These are phyloP conservation scores for Musa troglodytarum DNA, from an alignment of 176 grass and related monocot species.

Conservation along the genomic window DNA sequence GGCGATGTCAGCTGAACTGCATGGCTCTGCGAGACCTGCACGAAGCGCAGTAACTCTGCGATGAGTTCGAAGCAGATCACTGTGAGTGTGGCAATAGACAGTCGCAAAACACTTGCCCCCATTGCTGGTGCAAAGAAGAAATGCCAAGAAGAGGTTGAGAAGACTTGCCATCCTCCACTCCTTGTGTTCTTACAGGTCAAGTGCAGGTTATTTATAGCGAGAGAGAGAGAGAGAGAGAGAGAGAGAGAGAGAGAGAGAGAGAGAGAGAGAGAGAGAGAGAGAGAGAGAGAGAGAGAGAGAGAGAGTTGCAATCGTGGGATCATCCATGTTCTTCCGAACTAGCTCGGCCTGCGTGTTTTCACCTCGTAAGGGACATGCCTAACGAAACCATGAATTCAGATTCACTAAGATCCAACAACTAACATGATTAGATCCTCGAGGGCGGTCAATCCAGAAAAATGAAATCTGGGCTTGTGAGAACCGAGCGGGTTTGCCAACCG, in stretches of 20 bases:
- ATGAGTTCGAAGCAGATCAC: neutral
- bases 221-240: too few species aligned
- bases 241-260: too few species aligned
- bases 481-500: too few species aligned
- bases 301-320: neutral
- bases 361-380: neutral
- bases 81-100: neutral
- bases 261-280: too few species aligned
- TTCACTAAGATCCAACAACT: too few species aligned
- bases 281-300: too few species aligned
- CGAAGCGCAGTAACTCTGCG: neutral
- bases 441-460: too few species aligned
- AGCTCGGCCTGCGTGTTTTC: neutral
- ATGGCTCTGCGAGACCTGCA: slow-evolving; percentile 12
- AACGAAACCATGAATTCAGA: neutral
- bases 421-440: too few species aligned
- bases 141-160: neutral
- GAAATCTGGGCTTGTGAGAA: too few species aligned
- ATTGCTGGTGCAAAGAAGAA: slow-evolving; percentile 1
- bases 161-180: neutral
- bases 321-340: neutral
- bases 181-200: too few species aligned
- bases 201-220: too few species aligned
- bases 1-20: slow-evolving; percentile 22
- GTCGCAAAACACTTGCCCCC: neutral